These are phyloP conservation scores for Sugiyamaella qingdaonensis DNA, from an alignment of 805 yeast species.

Conservation along the genomic window DNA sequence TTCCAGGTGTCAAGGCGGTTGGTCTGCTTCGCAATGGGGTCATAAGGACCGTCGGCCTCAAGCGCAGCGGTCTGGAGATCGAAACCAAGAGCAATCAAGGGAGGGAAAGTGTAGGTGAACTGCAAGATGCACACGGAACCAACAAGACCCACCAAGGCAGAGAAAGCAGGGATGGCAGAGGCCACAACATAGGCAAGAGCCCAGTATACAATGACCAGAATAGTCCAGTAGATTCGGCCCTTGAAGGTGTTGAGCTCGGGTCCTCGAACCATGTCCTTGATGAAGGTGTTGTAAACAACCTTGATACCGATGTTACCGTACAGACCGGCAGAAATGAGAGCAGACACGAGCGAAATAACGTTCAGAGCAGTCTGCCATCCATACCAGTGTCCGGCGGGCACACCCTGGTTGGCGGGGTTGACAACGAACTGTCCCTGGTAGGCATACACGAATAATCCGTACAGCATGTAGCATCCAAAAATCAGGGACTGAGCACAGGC, in stretches of 20 bases:
- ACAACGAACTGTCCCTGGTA: slow-evolving; percentile 44
- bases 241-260: slow-evolving; percentile 33
- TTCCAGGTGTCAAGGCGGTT: slow-evolving; percentile 31
- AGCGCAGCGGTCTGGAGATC: slow-evolving; percentile 29
- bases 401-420: slow-evolving; percentile 45
- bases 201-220: slow-evolving; percentile 40
- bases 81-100: slow-evolving; percentile 23
- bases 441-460: slow-evolving; percentile 42
- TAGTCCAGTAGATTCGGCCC: slow-evolving; percentile 38
- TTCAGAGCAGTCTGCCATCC: slow-evolving; percentile 38
- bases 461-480: slow-evolving; percentile 38
- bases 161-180: slow-evolving; percentile 43
- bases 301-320: slow-evolving; percentile 47
- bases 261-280: slow-evolving; percentile 31
- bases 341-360: slow-evolving; percentile 37
- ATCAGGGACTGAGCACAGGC: slow-evolving; percentile 40
- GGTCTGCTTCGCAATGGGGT: slow-evolving; percentile 20
- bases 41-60: slow-evolving; percentile 28
- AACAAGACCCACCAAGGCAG: slow-evolving; percentile 36
- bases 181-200: slow-evolving; percentile 42
- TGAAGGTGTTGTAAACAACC: slow-evolving; percentile 40
- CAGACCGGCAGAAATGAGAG: slow-evolving; percentile 42
- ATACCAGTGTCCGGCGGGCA: slow-evolving; percentile 28
- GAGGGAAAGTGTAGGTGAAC: slow-evolving; percentile 45
- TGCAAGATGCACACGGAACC: slow-evolving; percentile 45